phyloP scores from a whole-genome alignment of 106 monocot genomes.

The Dioscorea zingiberensis region DNA sequence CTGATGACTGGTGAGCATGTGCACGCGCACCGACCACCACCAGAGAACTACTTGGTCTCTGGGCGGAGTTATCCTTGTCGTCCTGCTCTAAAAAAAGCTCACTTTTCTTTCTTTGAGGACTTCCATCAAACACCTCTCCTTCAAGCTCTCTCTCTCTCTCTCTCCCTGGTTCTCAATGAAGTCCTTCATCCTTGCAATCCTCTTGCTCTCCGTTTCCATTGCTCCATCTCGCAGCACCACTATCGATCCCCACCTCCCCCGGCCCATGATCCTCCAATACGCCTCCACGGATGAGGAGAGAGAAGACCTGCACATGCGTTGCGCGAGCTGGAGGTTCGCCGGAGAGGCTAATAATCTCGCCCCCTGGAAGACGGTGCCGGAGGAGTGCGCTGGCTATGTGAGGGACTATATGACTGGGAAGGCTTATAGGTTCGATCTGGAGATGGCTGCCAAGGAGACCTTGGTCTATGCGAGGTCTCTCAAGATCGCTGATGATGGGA shows the following conservation, averaged over 20 bases:
- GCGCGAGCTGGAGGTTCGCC: constrained; percentile 67
- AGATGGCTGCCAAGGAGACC: constrained; percentile 49
- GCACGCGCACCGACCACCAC: too few relatives aligned
- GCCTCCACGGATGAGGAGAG: neutral
- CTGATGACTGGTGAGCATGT: too few relatives aligned
- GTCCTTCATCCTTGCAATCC: neutral
- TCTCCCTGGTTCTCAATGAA: neutral
- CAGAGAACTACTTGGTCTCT: too few relatives aligned
- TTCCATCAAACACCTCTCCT: too few relatives aligned
- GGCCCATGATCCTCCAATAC: constrained; percentile 20
- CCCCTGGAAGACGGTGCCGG: constrained; percentile 50
- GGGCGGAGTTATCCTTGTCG: too few relatives aligned
- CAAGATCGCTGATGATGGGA: constrained; percentile 40
- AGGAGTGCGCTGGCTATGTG: constrained; percentile 46
- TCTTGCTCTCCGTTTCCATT: neutral
- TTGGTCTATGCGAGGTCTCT: constrained; percentile 35
- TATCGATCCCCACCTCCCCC: constrained; percentile 10
- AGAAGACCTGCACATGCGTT: constrained; percentile 30
- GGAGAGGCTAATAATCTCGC: constrained; percentile 74
- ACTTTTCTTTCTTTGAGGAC: too few relatives aligned
- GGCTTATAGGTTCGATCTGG: constrained; percentile 51
- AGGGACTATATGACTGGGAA: constrained; percentile 51
- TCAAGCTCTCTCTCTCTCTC: neutral
- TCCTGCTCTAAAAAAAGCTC: too few relatives aligned
- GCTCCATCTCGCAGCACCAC: neutral